phyloP scores from a whole-genome alignment of 305 asterid species.

The Solanum hybrid region DNA sequence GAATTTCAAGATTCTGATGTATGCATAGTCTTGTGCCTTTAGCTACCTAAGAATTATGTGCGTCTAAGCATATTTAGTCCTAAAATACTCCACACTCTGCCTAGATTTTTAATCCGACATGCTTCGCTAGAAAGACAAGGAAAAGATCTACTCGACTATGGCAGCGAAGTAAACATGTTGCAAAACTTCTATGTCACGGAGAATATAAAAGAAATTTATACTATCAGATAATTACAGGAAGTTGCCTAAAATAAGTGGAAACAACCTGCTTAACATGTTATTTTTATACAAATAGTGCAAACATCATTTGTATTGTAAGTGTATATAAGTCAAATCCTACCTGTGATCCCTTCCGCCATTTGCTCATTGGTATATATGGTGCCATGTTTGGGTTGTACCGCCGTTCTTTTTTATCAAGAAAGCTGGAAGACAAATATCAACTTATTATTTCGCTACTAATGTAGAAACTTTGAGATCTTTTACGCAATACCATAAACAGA shows the following conservation, averaged over 20 bases:
- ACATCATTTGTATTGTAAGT: not conserved
- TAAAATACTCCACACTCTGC: not conserved
- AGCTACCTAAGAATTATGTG: not conserved
- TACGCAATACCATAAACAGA: not conserved
- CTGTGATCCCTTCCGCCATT: constrained; percentile 98
- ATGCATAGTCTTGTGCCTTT: not conserved
- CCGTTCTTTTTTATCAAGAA: constrained; percentile 57
- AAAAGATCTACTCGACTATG: not conserved
- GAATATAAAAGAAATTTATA: not conserved
- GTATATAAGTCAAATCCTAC: constrained; percentile 9
- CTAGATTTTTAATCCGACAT: not conserved
- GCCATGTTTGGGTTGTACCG: constrained; percentile 86
- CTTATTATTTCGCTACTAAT: not conserved
- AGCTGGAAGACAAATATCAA: constrained; percentile 29
- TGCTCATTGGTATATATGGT: constrained; percentile 60
- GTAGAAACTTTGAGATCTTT: not conserved
- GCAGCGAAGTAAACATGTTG: not conserved
- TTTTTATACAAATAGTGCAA: not conserved
- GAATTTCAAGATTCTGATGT: not conserved
- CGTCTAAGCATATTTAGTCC: not conserved
- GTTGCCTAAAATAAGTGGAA: not conserved
- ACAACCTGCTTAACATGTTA: not conserved
- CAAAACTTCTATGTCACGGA: not conserved
- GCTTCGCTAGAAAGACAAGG: not conserved
- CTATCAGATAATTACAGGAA: not conserved